Evolutionary conservation across 2,329 filamentous ascomycete species (phyloP).

Genomic region (Myriosclerotinia curreyana): DNA sequence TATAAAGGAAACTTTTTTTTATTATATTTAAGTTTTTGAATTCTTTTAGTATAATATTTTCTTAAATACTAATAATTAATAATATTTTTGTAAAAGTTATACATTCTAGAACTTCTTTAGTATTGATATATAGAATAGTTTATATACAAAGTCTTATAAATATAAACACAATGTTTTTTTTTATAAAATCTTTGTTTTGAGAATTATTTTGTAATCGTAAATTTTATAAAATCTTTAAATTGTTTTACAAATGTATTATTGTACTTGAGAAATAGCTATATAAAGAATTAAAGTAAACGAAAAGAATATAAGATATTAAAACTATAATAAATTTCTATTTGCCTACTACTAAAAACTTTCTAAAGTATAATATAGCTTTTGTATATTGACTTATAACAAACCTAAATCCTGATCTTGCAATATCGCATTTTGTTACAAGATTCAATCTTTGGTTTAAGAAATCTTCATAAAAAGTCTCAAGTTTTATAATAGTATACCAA

Average conservation of each 20-base stretch:
- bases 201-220: conserved; percentile 19
- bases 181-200: conserved; percentile 28
- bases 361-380: conserved; percentile 35
- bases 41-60: conserved; percentile 24
- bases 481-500: conserved; percentile 36
- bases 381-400: conserved; percentile 37
- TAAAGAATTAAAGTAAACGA: conserved; percentile 37
- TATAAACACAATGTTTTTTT: conserved; percentile 31
- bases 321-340: conserved; percentile 32
- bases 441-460: conserved; percentile 28
- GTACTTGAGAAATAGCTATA: conserved; percentile 35
- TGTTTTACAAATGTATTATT: conserved; percentile 36
- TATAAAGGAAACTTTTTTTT: conserved; percentile 29
- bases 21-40: conserved; percentile 34
- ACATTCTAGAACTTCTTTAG: conserved; percentile 26
- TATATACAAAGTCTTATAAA: conserved; percentile 35
- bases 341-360: conserved; percentile 30
- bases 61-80: conserved; percentile 23
- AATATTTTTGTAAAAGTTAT: conserved; percentile 28
- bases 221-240: conserved; percentile 34
- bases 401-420: conserved; percentile 21
- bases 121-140: conserved; percentile 37
- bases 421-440: conserved; percentile 18
- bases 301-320: conserved; percentile 37
- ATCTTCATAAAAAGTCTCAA: conserved; percentile 36